Conservation (phyloP, 768 basidiomycete species). For the Podaxis sp. region DNA sequence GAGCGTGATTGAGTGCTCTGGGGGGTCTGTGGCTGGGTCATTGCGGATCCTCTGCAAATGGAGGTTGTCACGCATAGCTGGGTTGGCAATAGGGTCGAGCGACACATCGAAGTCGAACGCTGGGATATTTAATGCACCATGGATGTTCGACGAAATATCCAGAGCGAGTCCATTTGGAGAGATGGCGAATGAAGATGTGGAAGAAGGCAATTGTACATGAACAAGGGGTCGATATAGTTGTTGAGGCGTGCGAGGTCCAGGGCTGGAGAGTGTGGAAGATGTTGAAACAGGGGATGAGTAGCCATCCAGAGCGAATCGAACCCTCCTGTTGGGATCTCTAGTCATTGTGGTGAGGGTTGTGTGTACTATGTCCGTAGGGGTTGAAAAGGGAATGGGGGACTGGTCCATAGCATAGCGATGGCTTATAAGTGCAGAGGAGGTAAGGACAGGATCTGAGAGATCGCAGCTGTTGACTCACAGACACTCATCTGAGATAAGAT, state of each 20-base stretch:
- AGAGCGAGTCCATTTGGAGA: background rate
- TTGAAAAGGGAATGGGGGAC: background rate
- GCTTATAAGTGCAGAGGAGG: background rate
- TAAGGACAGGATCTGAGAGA: background rate
- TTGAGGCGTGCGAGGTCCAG: slow-evolving; percentile 4
- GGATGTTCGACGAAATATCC: background rate
- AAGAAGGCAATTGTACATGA: background rate
- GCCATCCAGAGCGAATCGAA: background rate
- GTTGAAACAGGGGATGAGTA: background rate
- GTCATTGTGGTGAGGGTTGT: background rate
- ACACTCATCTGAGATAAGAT: background rate
- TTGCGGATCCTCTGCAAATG: background rate
- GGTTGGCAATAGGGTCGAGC: background rate
- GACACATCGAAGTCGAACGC: slow-evolving; percentile 2
- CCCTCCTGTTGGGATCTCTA: background rate
- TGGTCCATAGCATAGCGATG: background rate
- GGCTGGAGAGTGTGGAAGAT: slow-evolving; percentile 2
- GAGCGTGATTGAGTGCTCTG: background rate
- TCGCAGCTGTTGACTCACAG: background rate
- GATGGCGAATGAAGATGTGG: background rate
- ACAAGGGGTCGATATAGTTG: background rate
- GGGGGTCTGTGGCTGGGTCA: background rate
- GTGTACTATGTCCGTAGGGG: background rate
- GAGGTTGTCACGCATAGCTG: background rate
- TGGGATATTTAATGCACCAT: background rate